Percentiles rank a stretch among this genome's conserved stretches.
Conservation (phyloP, 2,329 filamentous ascomycete genomes). For the Colletotrichum orchidophilum region DNA sequence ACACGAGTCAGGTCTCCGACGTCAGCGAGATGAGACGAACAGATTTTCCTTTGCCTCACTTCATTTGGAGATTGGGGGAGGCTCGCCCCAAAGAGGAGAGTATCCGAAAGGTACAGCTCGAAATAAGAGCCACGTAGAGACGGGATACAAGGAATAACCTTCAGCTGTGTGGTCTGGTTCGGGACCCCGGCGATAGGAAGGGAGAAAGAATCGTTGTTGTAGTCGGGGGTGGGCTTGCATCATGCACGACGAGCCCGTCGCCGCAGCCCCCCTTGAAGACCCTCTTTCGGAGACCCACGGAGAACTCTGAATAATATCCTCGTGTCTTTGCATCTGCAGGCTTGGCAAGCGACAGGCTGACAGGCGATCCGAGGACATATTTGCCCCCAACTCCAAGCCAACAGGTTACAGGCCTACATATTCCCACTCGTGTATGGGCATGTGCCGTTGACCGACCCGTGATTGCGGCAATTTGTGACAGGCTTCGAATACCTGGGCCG, state of each 20-base stretch:
- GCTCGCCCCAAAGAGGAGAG: not conserved
- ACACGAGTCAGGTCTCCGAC: conserved; percentile 25
- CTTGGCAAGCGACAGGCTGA: conserved; percentile 17
- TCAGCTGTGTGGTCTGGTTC: not conserved
- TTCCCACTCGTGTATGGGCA: not conserved
- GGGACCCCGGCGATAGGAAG: conserved; percentile 12
- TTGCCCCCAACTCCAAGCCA: not conserved
- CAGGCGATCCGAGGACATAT: not conserved
- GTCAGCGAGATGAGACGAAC: conserved; percentile 21
- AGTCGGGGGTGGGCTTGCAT: conserved; percentile 6
- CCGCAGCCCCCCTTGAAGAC: not conserved
- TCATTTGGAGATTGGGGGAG: not conserved
- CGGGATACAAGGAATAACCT: conserved; percentile 13
- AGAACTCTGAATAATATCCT: conserved; percentile 31
- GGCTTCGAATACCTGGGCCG: not conserved
- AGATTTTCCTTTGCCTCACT: not conserved
- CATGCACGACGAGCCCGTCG: conserved; percentile 13
- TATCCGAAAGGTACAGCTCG: not conserved
- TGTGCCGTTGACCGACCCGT: not conserved
- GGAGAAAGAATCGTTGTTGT: not conserved
- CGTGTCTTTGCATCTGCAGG: conserved; percentile 21
- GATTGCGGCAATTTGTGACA: conserved; percentile 9
- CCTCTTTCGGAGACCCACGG: conserved; percentile 23
- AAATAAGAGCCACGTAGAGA: not conserved
- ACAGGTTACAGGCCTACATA: not conserved